A percentile compares a stretch with the other conserved stretches of the same genome.
Conservation (phyloP, 108 stramenopile species). For the Mayamaea pseudoterrestris region DNA sequence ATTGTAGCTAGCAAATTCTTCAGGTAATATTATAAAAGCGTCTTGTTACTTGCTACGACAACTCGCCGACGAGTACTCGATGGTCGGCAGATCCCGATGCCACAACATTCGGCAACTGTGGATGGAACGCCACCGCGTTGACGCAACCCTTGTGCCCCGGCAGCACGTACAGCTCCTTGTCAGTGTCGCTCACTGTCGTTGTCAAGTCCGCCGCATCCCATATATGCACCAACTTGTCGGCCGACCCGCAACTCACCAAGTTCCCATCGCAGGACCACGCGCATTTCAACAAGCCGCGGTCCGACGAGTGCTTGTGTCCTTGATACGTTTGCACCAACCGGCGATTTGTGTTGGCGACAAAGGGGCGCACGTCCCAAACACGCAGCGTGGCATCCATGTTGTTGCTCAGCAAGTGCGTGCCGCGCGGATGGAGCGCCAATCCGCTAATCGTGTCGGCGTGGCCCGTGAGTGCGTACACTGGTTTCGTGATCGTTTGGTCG, state of each 20-base stretch:
- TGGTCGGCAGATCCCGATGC: slow-evolving; percentile 50
- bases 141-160: slow-evolving; percentile 83
- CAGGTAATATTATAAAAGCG: too few relatives aligned
- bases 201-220: slow-evolving; percentile 83
- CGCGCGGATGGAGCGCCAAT: slow-evolving; percentile 48
- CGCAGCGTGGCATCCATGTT: slow-evolving; percentile 68
- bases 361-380: slow-evolving; percentile 74
- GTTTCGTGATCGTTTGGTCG: too few relatives aligned
- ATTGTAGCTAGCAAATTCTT: too few relatives aligned
- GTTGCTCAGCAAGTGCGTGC: slow-evolving; percentile 72
- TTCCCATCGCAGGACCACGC: slow-evolving; percentile 74
- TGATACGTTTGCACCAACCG: slow-evolving; percentile 47
- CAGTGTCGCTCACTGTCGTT: too few relatives aligned
- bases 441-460: slow-evolving; percentile 80
- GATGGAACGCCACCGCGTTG: slow-evolving; percentile 73
- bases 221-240: slow-evolving; percentile 77
- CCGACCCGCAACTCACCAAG: slow-evolving; percentile 76
- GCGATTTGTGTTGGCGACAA: slow-evolving; percentile 34
- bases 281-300: slow-evolving; percentile 79
- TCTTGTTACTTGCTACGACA: slow-evolving; percentile 10
- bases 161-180: slow-evolving; percentile 73
- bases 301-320: slow-evolving; percentile 68
- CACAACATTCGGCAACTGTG: slow-evolving; percentile 38
- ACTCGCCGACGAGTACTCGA: slow-evolving; percentile 51
- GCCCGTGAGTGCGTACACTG: slow-evolving; percentile 53